phyloP scores from a whole-genome alignment of 2,329 filamentous ascomycete species.

The Didymella exigua region DNA sequence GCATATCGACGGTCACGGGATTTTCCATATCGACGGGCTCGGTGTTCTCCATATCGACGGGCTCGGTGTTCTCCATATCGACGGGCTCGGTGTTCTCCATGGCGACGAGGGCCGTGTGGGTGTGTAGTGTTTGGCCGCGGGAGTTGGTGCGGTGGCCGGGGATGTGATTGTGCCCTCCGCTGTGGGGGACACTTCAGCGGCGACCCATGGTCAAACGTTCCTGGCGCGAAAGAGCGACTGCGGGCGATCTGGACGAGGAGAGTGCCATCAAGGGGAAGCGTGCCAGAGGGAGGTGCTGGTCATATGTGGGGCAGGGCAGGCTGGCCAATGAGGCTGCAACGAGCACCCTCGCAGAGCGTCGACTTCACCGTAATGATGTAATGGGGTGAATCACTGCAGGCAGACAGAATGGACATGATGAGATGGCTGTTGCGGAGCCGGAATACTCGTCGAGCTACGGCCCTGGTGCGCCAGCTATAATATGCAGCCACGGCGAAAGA shows the following conservation, averaged over 20 bases:
- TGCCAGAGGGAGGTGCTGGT: conserved; percentile 13
- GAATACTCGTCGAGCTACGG: not conserved
- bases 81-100: conserved; percentile 44
- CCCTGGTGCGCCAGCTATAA: not conserved
- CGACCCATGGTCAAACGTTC: conserved; percentile 24
- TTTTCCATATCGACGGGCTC: conserved; percentile 42
- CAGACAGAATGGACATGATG: not conserved
- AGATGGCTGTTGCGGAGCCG: not conserved
- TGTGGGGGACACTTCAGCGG: conserved; percentile 24
- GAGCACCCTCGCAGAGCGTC: not conserved
- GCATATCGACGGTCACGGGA: conserved; percentile 37
- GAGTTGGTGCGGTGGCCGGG: conserved; percentile 15
- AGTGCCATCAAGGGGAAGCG: not conserved
- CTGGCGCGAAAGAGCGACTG: conserved; percentile 29
- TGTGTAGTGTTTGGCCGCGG: conserved; percentile 19
- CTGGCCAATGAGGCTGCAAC: conserved; percentile 23
- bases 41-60: conserved; percentile 38
- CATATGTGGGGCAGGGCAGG: conserved; percentile 19
- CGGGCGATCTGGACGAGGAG: not conserved
- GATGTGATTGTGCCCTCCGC: conserved; percentile 32
- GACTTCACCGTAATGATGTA: not conserved
- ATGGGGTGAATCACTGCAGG: not conserved
- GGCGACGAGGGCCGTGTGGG: conserved; percentile 18
- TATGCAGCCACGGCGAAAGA: conserved; percentile 1
- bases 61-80: conserved; percentile 34